Conservation (phyloP, 2,329 filamentous ascomycete species). For the Trichophyton benhamiae region DNA sequence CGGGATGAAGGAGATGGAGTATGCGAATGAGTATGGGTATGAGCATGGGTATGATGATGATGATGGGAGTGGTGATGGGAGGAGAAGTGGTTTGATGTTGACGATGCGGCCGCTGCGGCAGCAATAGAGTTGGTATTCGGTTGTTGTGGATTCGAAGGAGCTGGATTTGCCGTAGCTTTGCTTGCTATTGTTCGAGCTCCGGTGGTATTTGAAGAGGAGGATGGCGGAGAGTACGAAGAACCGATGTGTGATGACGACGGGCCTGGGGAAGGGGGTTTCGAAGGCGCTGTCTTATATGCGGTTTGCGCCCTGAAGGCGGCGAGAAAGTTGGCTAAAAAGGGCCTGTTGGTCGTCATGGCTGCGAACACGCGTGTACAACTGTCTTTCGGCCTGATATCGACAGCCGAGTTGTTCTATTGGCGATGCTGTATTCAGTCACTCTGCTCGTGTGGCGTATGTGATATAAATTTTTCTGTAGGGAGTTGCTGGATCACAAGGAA, state of each 20-base stretch:
- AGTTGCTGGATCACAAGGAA: not conserved
- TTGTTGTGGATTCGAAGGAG: conserved; percentile 15
- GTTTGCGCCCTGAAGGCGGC: conserved; percentile 55
- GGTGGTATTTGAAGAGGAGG: conserved; percentile 25
- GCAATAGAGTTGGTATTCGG: conserved; percentile 26
- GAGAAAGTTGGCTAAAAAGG: conserved; percentile 55
- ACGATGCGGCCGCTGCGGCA: conserved; percentile 13
- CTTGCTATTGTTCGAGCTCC: conserved; percentile 38
- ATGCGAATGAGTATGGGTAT: conserved; percentile 13
- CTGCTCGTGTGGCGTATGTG: not conserved
- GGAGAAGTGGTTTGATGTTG: conserved; percentile 16
- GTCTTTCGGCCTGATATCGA: not conserved
- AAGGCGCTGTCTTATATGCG: conserved; percentile 40
- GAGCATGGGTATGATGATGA: conserved; percentile 16
- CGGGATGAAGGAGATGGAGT: conserved; percentile 23
- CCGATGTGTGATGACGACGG: conserved; percentile 23
- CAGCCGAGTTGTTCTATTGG: not conserved
- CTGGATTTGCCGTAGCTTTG: conserved; percentile 21
- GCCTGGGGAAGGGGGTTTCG: conserved; percentile 28
- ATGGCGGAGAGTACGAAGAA: conserved; percentile 26
- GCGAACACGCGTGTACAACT: not conserved
- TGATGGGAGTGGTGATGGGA: conserved; percentile 29
- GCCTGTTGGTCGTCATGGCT: conserved; percentile 52
- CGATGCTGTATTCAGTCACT: not conserved
- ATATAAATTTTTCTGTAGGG: not conserved